Base-by-base conservation (phyloP, 1,284 basidiomycete species). In the Sporisorium iseilematis-ciliati region DNA sequence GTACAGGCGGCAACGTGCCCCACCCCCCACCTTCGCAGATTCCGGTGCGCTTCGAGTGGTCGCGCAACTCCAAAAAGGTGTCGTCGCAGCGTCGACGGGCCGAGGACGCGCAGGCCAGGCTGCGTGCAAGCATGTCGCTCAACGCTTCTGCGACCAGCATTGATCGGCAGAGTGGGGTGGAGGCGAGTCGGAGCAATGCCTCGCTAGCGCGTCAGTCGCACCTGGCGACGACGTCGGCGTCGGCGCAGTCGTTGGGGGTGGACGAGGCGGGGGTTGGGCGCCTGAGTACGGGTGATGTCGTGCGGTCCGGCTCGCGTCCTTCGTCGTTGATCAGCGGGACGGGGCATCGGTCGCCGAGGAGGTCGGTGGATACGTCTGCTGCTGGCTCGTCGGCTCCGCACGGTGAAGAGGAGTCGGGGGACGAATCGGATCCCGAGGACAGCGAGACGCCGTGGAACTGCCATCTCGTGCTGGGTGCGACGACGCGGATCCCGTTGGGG, bases 381-480 rank as follows among this genome's bases (percentile, higher is more conserved):
- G 67, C 65, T 5, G 66, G 76, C 14, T 76, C 69, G 26, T 57
- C 52, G 7, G 64, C 59, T 14, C 60, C 54, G 3, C 68, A 72
- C 43, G 57, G 55, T n/a, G 61, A 73, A 21, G 60, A 76, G 8
- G 74, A 67, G 8, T 66, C 74, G 1, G 78, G 64, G 14, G 66
- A 77, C 10, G 71, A 69, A 26, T 77, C 91, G 66, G 95, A 97
- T 79, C 93, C 94, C 0, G 95, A 98, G 85, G 95, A 98, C 85
- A 93, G 92, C 49, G 95, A 97, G 86, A 94, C 93, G 29, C 93
- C 95, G 0, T 99, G 95, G 95, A 90, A 91, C 45, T 98, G 95
- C 83, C 82, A 82, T 48, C 82, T 86, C 12, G 85, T 88, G 2
- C 86, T 87, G 52, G 77, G 80, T 2, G 70, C 79, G 1, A 57